Evolutionary conservation across 202 grass and related monocot species (phyloP), one percentile per base, ranked within the genome.

Genomic region (Setaria viridis): DNA sequence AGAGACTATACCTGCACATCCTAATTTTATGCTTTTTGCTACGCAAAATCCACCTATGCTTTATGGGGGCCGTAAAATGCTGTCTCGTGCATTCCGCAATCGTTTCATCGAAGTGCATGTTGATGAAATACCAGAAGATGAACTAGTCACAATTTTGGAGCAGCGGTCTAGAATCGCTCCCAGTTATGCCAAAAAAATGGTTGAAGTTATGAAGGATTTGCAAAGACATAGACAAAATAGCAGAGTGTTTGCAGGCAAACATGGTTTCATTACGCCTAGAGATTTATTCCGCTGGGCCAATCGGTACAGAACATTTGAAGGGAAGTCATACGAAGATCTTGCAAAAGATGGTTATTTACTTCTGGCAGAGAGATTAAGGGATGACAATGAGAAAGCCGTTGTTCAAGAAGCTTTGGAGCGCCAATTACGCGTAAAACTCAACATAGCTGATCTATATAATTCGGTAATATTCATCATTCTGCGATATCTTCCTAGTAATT

Each of bases 341-440:
- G 93, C 93, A 72, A 98, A 93, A 86, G 95, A 98, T 89, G 95
- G 95, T 33, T 98, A 98, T 87, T 84, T 98, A 80, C 95, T 98
- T 79, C 91, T 98, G 58, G 95, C 95, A 37, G 95, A 95, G 85
- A 95, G 95, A 71, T 91, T 98, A 85, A 84, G 95, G 66, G 88
- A 95, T 80, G 95, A 89, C 69, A 91, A 89, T 91, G 95, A 98
- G 74, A 98, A 98, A 86, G 25, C 14, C 76, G 89, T 95, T 89
- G 95, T 98, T 82, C 67, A 58, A 57, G 91, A 94, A 83, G 90
- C 86, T 71, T 89, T 98, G 85, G 91, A 98, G 81, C 78, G 71
- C 0, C 62, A 87, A 57, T 84, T 98, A 46, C 86, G 47, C 89
- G 91, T 91, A 74, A 88, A 94, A 88, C 78, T 95, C 74, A 91